Percentiles rank a stretch among this genome's conserved stretches.
Conservation (phyloP, 2,329 filamentous ascomycete species). For the Colletotrichum tanaceti region DNA sequence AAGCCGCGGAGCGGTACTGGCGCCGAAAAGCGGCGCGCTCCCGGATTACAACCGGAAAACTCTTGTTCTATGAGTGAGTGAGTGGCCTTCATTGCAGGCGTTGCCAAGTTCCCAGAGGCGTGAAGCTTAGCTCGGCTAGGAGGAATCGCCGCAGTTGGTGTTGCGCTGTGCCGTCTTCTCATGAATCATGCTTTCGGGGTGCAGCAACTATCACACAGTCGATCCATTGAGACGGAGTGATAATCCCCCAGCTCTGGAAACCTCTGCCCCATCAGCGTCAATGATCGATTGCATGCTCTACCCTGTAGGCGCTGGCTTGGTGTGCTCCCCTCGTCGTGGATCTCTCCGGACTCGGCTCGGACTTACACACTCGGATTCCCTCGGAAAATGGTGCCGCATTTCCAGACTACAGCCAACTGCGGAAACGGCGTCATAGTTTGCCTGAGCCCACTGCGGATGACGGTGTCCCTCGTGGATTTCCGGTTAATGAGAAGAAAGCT, state of each 20-base stretch:
- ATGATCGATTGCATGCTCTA: background rate
- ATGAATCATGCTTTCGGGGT: background rate
- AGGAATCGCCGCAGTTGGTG: background rate
- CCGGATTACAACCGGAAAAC: constrained; percentile 8
- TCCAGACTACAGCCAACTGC: background rate
- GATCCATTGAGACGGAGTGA: constrained; percentile 1
- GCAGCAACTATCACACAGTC: background rate
- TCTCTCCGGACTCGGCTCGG: constrained; percentile 27
- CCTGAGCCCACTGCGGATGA: background rate
- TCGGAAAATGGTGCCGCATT: constrained; percentile 10
- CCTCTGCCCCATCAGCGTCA: background rate
- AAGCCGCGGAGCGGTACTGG: background rate
- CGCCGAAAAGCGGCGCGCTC: background rate
- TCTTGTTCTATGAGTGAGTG: background rate
- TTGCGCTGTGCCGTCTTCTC: background rate
- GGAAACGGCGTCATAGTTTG: background rate
- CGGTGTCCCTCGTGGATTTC: background rate
- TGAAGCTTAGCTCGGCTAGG: background rate
- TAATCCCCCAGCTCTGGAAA: background rate
- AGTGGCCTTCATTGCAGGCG: no score
- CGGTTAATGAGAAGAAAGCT: background rate
- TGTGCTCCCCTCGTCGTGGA: background rate
- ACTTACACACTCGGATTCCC: constrained; percentile 3
- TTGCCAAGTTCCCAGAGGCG: background rate
- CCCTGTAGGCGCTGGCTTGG: no score